A percentile compares a stretch with the other conserved stretches of the same genome.
phyloP scores from a whole-genome alignment of 2,329 filamentous ascomycete genomes.

The Xylariaceae sp. region DNA sequence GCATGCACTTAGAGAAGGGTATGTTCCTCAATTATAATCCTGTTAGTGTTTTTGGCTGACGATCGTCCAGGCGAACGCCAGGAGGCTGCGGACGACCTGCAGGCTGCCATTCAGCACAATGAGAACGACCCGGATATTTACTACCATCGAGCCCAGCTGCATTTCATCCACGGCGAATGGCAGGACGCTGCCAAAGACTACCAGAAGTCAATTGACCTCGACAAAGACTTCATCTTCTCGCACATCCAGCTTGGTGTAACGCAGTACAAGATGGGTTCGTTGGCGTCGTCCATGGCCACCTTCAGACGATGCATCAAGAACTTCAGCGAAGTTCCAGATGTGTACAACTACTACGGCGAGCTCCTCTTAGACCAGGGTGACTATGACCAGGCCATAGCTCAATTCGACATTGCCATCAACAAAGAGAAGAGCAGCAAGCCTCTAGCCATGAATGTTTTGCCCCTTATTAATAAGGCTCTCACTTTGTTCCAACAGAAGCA shows the following conservation, averaged over 20 bases:
- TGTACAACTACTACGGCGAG: constrained; percentile 99
- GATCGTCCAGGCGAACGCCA: constrained; percentile 66
- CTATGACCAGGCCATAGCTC: constrained; percentile 90
- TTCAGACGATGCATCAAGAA: constrained; percentile 98
- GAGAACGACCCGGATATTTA: constrained; percentile 91
- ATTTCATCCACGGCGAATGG: constrained; percentile 96
- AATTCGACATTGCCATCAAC: constrained; percentile 97
- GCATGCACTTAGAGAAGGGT: constrained; percentile 94
- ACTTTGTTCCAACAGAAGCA: constrained; percentile 98
- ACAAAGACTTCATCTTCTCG: constrained; percentile 96
- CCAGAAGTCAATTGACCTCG: constrained; percentile 97
- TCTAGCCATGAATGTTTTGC: constrained; percentile 94
- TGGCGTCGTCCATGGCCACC: constrained; percentile 96
- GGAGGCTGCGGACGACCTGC: constrained; percentile 84
- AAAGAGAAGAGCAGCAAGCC: constrained; percentile 96
- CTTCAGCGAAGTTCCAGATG: constrained; percentile 92
- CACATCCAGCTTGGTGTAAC: constrained; percentile 99
- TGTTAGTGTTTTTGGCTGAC: constrained; percentile 1
- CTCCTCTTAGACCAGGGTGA: constrained; percentile 94
- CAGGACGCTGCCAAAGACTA: constrained; percentile 95
- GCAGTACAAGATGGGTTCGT: constrained; percentile 99
- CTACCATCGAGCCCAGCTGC: constrained; percentile 96
- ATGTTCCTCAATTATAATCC: constrained; percentile 28
- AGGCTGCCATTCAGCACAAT: constrained; percentile 79
- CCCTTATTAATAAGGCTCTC: constrained; percentile 96